Evolutionary conservation across 805 yeast genomes (phyloP), one percentile per base, ranked within the genome.

Genomic region (Candida sithepensis): DNA sequence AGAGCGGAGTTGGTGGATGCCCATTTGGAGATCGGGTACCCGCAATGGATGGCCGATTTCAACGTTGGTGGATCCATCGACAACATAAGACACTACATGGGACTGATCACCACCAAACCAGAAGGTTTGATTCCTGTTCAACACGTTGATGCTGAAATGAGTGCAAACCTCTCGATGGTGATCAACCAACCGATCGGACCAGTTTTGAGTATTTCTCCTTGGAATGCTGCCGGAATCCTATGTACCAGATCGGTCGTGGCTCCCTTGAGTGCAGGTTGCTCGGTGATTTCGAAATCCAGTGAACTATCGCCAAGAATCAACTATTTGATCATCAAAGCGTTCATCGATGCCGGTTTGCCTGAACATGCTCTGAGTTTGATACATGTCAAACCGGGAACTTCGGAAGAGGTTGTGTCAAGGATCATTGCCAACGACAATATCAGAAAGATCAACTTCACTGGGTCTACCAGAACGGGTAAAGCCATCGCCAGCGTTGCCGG

Each of bases 201-300:
- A 0, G 74, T 75, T 1, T 54, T 74, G 32, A 65, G 77, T 16
- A 69, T 75, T 2, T 64, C 77, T 2, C 72, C 80, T 0, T 75
- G 79, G 79, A 75, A 75, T 57, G 78, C 77, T 1, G 78, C 80
- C 1, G 69, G 68, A 0, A 61, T 73, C 14, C 58, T 75, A 30
- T 58, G 69, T 13, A 63, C 66, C 14, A 61, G 79, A 46, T 60
- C 75, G 2, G 63, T 75, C 3, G 50, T 64, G 16, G 73, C 74
- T 5, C 79, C 79, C 2, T 59, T 75, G 46, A 72, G 73, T 37
- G 79, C 79, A 12, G 79, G 79, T 1, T 73, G 78, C 50, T 73
- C 78, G 0, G 78, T 75, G 12, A 57, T 74, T 18, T 49, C 67
- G 33, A 74, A 73, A 48, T 60, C 76, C 1, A 60, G 72, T 14